phyloP scores from a whole-genome alignment of 176 grass and related monocot species.

The Calamus simplicifolius region DNA sequence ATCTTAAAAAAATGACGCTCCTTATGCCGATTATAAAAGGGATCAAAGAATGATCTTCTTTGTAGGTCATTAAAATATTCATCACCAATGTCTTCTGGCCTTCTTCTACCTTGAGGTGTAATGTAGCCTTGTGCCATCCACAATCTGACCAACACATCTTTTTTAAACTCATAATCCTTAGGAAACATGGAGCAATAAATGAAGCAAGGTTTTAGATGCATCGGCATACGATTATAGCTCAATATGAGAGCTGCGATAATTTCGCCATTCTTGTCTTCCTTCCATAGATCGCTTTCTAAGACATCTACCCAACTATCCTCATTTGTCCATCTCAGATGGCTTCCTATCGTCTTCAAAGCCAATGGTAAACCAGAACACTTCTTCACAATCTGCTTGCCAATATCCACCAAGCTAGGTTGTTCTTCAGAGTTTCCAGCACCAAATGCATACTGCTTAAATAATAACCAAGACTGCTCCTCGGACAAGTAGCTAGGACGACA shows the following conservation, averaged over 20 bases:
- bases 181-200: slow-evolving; percentile 30
- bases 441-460: slow-evolving; percentile 38
- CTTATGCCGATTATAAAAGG: too few relatives aligned
- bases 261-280: slow-evolving; percentile 11
- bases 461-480: slow-evolving; percentile 13
- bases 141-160: slow-evolving; percentile 26
- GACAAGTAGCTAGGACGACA: slow-evolving; percentile 11
- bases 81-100: slow-evolving; percentile 12
- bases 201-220: slow-evolving; percentile 33
- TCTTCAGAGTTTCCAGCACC: background rate
- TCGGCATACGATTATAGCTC: slow-evolving; percentile 30
- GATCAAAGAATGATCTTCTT: slow-evolving; percentile 26
- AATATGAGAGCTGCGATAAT: slow-evolving; percentile 34
- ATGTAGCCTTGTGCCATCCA: slow-evolving; percentile 50
- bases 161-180: slow-evolving; percentile 20
- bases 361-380: slow-evolving; percentile 39
- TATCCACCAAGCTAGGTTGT: background rate
- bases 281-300: slow-evolving; percentile 39
- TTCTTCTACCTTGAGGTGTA: background rate
- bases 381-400: slow-evolving; percentile 18
- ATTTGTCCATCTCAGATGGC: slow-evolving; percentile 14
- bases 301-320: slow-evolving; percentile 26
- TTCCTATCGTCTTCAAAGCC: slow-evolving; percentile 31
- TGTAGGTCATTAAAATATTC: slow-evolving; percentile 28
- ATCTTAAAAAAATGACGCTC: too few relatives aligned